Evolutionary conservation across 495 filamentous ascomycete species (phyloP).

Genomic region (Eremomyces bilateralis): DNA sequence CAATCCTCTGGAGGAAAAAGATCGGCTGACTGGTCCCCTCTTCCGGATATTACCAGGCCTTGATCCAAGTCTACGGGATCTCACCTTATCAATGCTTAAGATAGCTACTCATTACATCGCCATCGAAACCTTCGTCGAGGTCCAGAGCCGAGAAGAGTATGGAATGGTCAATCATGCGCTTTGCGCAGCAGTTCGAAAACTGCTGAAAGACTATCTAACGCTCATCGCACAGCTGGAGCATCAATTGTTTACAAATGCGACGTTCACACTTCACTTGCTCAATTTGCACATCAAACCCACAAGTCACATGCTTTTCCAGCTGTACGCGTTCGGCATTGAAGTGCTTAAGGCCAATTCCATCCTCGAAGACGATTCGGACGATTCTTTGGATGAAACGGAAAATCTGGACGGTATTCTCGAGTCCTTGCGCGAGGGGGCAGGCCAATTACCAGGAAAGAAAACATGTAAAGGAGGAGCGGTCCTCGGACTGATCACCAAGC

Average conservation of each 20-base stretch:
- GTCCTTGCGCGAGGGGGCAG: slow-evolving; percentile 50
- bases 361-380: slow-evolving; percentile 67
- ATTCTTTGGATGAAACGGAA: slow-evolving; percentile 59
- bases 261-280: slow-evolving; percentile 77
- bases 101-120: slow-evolving; percentile 90
- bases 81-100: slow-evolving; percentile 72
- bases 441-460: slow-evolving; percentile 62
- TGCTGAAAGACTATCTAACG: slow-evolving; percentile 80
- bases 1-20: slow-evolving; percentile 64
- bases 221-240: slow-evolving; percentile 84
- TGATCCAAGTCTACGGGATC: slow-evolving; percentile 75
- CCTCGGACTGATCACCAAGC: slow-evolving; percentile 59
- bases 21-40: slow-evolving; percentile 56
- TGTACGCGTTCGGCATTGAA: slow-evolving; percentile 73
- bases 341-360: slow-evolving; percentile 70
- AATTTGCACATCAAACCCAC: slow-evolving; percentile 82
- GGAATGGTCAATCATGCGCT: slow-evolving; percentile 92
- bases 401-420: slow-evolving; percentile 80
- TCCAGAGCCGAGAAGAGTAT: slow-evolving; percentile 80
- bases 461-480: slow-evolving; percentile 89
- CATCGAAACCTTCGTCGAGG: slow-evolving; percentile 79
- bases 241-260: slow-evolving; percentile 65
- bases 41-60: slow-evolving; percentile 66
- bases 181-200: slow-evolving; percentile 76
- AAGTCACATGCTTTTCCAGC: slow-evolving; percentile 66